Base-by-base conservation (phyloP, 805 yeast genomes). In the Saccharomycopsis vini region DNA sequence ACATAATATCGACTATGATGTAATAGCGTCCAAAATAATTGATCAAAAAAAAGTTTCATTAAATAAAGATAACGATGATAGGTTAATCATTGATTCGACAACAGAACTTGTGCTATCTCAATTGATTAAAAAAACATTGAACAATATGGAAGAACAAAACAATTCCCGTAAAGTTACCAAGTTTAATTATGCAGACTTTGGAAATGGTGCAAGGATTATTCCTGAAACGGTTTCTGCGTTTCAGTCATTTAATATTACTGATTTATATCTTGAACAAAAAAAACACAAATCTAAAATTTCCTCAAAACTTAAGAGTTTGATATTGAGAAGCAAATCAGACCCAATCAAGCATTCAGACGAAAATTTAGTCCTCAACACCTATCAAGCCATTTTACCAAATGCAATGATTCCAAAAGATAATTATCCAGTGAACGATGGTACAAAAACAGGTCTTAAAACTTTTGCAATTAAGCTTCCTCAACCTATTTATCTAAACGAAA, bases 381-480 rank as follows among this genome's bases (percentile, higher is more conserved):
- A 49, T 24, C 50, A 49, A 24, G 43, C 40, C 5, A 49, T 49
- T 19, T 28, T 46, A 4, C 43, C 45, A 13, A 34, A 15, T 15
- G 16, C 21, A 24, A 33, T 16, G n/a, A 9, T 46, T 21, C 50
- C 50, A 13, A 46, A 36, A 20, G 52, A 49, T 32, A 46, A 46
- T 22, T 29, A 20, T 15, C 40, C 38, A 4, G 33, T 10, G 9
- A 9, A 18, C 4, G 20, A 24, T 3, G 30, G 30, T 6, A 16
- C n/a, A 3, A 19, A 40, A 20, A 49, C 52, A 5, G 52, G 52
- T 7, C 29, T 49, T 21, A 49, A 49, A 35, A 49, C 50, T 3
- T 46, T 49, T 43, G 68, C 68, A 0, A 56, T 66, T 12, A 57
- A 63, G 42, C 66, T 68, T 40, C 49, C 57, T 7, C 62, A 64